Conservation (phyloP, 1,139 yeast species). For the Chernovozyma sophiae-reginae region DNA sequence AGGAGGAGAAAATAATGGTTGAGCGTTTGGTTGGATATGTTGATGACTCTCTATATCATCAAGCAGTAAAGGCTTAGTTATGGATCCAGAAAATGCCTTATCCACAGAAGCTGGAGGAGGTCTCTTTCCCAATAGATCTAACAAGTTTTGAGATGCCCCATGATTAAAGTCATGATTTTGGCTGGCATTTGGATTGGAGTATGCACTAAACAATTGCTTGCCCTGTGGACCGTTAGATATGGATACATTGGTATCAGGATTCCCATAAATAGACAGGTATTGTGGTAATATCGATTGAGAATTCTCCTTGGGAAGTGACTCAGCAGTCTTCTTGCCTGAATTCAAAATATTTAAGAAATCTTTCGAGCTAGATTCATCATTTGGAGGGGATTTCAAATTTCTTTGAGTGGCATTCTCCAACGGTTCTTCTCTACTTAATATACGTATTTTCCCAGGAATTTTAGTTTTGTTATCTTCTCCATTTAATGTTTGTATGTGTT, state of each 20-base stretch:
- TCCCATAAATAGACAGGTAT: neutral
- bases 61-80: neutral
- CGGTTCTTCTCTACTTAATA: neutral
- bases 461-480: too few species aligned
- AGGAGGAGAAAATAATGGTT: neutral
- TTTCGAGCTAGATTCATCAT: slow-evolving; percentile 4
- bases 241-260: neutral
- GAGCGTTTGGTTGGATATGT: neutral
- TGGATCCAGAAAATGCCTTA: neutral
- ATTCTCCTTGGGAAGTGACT: neutral
- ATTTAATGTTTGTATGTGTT: neutral
- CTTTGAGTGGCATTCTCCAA: neutral
- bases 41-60: neutral
- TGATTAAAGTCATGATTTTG: neutral
- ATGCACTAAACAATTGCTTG: neutral
- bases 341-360: slow-evolving; percentile 4
- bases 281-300: neutral
- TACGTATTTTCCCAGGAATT: neutral
- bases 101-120: slow-evolving; percentile 3
- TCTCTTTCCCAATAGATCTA: slow-evolving; percentile 13
- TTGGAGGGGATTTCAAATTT: neutral
- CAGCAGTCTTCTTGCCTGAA: neutral
- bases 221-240: neutral
- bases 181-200: neutral
- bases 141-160: slow-evolving; percentile 12